phyloP scores from a whole-genome alignment of 2,329 filamentous ascomycete genomes.

The Neoarthrinium moseri region DNA sequence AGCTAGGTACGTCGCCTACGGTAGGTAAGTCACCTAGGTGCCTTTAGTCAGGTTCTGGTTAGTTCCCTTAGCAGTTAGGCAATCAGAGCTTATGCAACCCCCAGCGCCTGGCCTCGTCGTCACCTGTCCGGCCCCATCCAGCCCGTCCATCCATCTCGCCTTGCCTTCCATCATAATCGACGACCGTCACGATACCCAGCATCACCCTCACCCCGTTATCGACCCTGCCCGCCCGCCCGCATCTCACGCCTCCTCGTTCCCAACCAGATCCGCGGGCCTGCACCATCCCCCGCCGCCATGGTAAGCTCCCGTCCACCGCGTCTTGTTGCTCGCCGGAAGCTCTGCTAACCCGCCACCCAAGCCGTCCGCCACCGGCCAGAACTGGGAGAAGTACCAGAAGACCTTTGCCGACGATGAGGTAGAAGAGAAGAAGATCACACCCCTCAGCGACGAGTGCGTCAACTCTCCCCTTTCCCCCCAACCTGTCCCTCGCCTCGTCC shows the following conservation, averaged over 20 bases:
- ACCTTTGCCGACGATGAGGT: constrained; percentile 94
- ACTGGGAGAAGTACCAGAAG: constrained; percentile 99
- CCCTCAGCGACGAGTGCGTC: constrained; percentile 83
- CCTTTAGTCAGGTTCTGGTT: too few relatives aligned
- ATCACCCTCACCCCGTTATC: neutral
- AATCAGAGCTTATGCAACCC: constrained; percentile 11
- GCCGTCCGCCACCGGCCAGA: constrained; percentile 90
- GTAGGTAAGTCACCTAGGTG: too few relatives aligned
- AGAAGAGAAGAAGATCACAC: constrained; percentile 99
- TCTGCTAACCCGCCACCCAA: constrained; percentile 41
- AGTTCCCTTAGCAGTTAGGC: too few relatives aligned
- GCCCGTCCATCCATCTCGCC: constrained; percentile 5
- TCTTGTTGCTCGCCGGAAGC: constrained; percentile 11
- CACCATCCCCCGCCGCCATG: too few relatives aligned
- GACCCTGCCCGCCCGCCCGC: neutral
- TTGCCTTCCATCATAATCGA: neutral
- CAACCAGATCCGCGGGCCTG: neutral
- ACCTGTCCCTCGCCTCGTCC: too few relatives aligned
- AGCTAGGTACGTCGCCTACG: too few relatives aligned
- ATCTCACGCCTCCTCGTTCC: neutral
- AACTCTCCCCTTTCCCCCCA: constrained; percentile 29
- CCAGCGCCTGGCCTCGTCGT: neutral
- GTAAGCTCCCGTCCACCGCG: too few relatives aligned
- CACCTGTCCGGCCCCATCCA: neutral
- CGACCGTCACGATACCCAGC: neutral